Evolutionary conservation across 768 basidiomycete genomes (phyloP).

Genomic region (Amanita pallidorosea): DNA sequence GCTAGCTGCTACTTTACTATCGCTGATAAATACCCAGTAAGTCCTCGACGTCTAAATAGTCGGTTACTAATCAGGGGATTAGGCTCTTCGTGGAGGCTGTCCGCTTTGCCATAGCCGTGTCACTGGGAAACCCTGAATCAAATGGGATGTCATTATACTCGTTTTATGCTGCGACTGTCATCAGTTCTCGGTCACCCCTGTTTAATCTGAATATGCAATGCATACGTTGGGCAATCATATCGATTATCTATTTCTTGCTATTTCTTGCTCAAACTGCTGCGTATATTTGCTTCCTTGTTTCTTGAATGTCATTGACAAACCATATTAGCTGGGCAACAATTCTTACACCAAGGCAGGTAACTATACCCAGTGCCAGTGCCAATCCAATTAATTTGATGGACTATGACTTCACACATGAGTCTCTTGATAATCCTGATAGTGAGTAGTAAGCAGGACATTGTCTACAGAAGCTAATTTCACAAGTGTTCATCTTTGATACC

Average conservation of each 20-base stretch:
- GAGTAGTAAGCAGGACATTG: no score
- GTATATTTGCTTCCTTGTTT: not conserved
- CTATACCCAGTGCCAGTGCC: no score
- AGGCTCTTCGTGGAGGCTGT: not conserved
- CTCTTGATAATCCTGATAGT: no score
- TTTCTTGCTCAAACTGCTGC: not conserved
- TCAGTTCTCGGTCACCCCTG: not conserved
- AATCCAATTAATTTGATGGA: no score
- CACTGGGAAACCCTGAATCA: no score
- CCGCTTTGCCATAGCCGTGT: not conserved
- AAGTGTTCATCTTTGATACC: not conserved
- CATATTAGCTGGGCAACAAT: not conserved
- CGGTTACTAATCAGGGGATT: no score
- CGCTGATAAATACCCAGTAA: not conserved
- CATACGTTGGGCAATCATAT: not conserved
- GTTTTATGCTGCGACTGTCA: not conserved
- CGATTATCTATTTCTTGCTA: not conserved
- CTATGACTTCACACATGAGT: no score
- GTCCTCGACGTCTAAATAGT: not conserved
- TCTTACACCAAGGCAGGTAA: not conserved
- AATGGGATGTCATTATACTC: not conserved
- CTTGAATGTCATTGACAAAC: not conserved
- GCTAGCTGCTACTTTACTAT: not conserved
- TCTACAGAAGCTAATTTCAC: not conserved
- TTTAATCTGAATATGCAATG: no score